Evolutionary conservation across 2,329 filamentous ascomycete genomes (phyloP).

Genomic region (Talaromyces sp.): DNA sequence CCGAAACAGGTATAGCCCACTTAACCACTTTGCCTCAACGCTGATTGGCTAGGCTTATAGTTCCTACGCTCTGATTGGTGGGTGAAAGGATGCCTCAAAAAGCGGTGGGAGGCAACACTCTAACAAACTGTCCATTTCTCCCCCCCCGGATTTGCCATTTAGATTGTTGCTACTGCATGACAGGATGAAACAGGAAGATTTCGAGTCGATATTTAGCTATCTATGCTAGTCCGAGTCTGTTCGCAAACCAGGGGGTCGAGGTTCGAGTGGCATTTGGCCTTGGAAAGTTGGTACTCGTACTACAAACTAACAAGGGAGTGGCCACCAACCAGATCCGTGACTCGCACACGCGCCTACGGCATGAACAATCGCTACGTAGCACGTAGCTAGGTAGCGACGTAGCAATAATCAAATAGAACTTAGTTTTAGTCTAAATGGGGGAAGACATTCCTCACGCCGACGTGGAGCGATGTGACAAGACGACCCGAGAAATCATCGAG

Average conservation of each 20-base stretch:
- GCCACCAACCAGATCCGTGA: constrained; percentile 4
- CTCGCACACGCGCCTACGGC: not conserved
- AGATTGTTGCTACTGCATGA: not conserved
- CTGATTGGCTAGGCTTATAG: constrained; percentile 5
- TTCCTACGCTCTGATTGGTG: not conserved
- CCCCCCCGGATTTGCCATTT: not conserved
- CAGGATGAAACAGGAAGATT: not conserved
- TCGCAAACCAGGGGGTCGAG: not conserved
- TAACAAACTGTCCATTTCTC: not conserved
- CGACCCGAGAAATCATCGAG: constrained; percentile 9
- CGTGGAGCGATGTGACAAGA: constrained; percentile 18
- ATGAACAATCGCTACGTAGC: not conserved
- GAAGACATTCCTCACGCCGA: constrained; percentile 12
- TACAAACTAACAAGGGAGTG: constrained; percentile 5
- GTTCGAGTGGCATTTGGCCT: not conserved
- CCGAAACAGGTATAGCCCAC: constrained; percentile 8
- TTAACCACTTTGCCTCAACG: not conserved
- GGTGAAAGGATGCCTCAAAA: not conserved
- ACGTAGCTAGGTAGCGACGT: not conserved
- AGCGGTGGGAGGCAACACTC: constrained; percentile 11
- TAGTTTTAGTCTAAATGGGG: constrained; percentile 5
- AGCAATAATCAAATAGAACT: constrained; percentile 5
- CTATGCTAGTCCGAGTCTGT: not conserved
- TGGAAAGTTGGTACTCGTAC: not conserved
- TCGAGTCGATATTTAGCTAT: not conserved